Base-by-base conservation (phyloP, 129 eudicot species). In the Flaveria linearis region DNA sequence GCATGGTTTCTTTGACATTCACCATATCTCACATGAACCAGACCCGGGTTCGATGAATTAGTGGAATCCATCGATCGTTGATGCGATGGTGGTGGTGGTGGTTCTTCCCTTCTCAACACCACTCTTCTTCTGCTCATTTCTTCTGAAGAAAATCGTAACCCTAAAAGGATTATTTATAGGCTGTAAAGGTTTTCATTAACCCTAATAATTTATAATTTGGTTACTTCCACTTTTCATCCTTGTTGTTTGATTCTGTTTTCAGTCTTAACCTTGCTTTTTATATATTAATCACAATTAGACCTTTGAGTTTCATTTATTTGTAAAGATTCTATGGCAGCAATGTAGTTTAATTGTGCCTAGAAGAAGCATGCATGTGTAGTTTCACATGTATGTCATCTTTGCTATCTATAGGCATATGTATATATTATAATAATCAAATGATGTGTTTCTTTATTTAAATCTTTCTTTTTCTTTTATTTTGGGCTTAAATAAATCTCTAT, bases 1-100 rank as follows among this genome's bases (percentile, higher is more conserved):
- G 97, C 97, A 55, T 91, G 89, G 78, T 91, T 91, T 82, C 80
- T 89, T 60, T 89, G 96, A 78, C 97, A 91, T 88, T 91, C 96
- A 11, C 80, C 92, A 61, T 89, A 91, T 68, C 92, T 77, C 76
- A 89, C 97, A 55, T 73, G 75, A 18, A 79, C 85, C 51, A 85
- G 69, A 8, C 89, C 67, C 1, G 87, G 68, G 56, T 14, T 79
- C 1, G 87, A 81, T 57, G 95, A 91, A 64, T 79, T 90, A 1
- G 80, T 55, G 1, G 86, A 62, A 17, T 74, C 80, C 69, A 68
- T 73, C 62, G 11, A 55, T 9, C 49, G 43, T 1, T 36, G 41
- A 36, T 49, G 51, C 16, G 69, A 65, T 17, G 72, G 39, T 2
- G 67, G 55, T 42, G 26, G 51, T 16, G 69, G 70, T 18, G 71